Evolutionary conservation across 345 rosid species (phyloP).

Genomic region (Eucalyptus camaldulensis): DNA sequence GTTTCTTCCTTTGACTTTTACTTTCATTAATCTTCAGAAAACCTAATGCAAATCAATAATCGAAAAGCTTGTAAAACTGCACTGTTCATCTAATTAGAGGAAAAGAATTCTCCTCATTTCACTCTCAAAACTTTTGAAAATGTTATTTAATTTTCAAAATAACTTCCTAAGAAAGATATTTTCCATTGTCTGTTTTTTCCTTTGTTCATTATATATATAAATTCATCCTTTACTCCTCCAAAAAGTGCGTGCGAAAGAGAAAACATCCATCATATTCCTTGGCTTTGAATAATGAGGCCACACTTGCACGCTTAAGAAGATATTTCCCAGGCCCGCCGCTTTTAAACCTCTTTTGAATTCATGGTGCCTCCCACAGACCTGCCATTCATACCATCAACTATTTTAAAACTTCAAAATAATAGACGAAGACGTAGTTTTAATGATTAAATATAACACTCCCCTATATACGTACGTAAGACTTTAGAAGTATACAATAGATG

Average conservation of each 20-base stretch:
- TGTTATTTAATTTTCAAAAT: neutral
- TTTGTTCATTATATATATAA: neutral
- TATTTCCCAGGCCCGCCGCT: neutral
- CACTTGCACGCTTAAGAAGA: neutral
- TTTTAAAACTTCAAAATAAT: neutral
- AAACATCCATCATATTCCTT: neutral
- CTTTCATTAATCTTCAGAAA: neutral
- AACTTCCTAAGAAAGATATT: neutral
- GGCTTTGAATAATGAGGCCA: neutral
- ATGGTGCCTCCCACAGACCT: neutral
- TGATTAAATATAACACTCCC: neutral
- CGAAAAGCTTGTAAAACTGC: neutral
- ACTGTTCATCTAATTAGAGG: neutral
- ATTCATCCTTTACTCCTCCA: neutral
- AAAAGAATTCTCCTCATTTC: neutral
- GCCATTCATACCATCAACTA: neutral
- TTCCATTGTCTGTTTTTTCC: neutral
- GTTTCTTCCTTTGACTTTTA: neutral
- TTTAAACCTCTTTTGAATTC: neutral
- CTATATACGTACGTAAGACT: neutral
- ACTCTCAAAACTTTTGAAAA: neutral
- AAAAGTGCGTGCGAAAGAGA: neutral
- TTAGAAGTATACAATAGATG: neutral
- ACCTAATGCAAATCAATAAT: neutral
- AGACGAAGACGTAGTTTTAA: neutral